These are phyloP conservation scores for Penicillium sp. DNA, from an alignment of 2,329 filamentous ascomycete species.

Conservation along the genomic window DNA sequence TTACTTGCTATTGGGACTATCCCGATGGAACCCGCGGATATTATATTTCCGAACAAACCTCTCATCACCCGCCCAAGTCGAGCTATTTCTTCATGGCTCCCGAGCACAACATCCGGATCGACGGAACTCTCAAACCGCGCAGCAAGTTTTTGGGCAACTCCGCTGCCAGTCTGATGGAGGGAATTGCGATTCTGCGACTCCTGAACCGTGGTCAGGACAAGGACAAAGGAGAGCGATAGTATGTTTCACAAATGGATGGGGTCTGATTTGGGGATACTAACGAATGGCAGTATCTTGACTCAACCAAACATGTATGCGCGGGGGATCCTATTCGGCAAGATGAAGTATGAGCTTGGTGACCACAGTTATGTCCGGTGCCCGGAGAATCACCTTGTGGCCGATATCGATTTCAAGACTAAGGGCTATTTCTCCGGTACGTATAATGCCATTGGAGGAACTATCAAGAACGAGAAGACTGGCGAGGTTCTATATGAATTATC, in stretches of 20 bases:
- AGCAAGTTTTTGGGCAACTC: constrained; percentile 97
- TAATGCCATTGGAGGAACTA: constrained; percentile 88
- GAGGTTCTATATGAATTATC: constrained; percentile 89
- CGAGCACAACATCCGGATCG: constrained; percentile 88
- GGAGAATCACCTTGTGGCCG: constrained; percentile 78
- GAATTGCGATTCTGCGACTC: constrained; percentile 80
- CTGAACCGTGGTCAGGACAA: constrained; percentile 69
- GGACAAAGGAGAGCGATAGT: constrained; percentile 80
- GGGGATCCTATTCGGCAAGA: constrained; percentile 95
- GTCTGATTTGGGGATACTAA: constrained; percentile 6
- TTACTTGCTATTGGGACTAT: constrained; percentile 94
- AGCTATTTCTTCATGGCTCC: constrained; percentile 99
- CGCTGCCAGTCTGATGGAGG: constrained; percentile 97
- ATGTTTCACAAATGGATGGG: constrained; percentile 39
- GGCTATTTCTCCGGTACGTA: constrained; percentile 96
- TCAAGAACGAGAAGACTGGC: constrained; percentile 83
- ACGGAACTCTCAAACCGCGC: constrained; percentile 89
- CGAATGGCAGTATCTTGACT: constrained; percentile 68
- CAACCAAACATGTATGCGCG: constrained; percentile 99
- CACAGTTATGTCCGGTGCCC: constrained; percentile 91
- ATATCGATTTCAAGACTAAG: constrained; percentile 98
- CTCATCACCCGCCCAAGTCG: constrained; percentile 96
- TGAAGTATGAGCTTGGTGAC: constrained; percentile 98
- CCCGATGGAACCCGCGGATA: constrained; percentile 81
- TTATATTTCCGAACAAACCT: constrained; percentile 97